Percentiles rank a stretch among this genome's conserved stretches.
phyloP scores from a whole-genome alignment of 306 rosid species.

The Argentina anserina region DNA sequence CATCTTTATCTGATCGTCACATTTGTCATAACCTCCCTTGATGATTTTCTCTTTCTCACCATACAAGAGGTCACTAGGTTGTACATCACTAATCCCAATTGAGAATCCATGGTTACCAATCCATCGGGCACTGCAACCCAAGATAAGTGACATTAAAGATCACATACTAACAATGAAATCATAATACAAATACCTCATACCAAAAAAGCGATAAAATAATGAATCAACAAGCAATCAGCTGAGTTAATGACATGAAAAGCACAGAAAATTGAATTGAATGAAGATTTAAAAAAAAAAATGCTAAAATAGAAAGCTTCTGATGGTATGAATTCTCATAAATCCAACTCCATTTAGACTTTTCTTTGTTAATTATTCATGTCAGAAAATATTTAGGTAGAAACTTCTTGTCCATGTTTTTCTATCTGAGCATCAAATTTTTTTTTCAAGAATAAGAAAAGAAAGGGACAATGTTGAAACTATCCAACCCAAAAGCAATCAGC shows the following conservation, averaged over 20 bases:
- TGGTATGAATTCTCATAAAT: not conserved
- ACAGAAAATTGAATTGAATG: not conserved
- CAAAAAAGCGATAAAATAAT: not conserved
- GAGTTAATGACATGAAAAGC: not conserved
- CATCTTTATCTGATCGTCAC: slow-evolving; percentile 52
- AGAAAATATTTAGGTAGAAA: too few species aligned
- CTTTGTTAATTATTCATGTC: too few species aligned
- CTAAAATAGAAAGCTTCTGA: not conserved
- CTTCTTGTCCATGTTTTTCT: too few species aligned
- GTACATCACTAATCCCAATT: slow-evolving; percentile 94
- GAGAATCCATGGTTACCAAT: slow-evolving; percentile 97
- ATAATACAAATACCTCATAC: not conserved
- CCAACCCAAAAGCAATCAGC: too few species aligned
- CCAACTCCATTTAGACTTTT: not conserved
- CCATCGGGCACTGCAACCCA: slow-evolving; percentile 86
- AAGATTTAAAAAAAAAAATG: not conserved
- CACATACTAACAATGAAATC: slow-evolving; percentile 12
- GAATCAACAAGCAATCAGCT: slow-evolving; percentile 1
- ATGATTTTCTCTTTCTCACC: slow-evolving; percentile 52
- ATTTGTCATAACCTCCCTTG: slow-evolving; percentile 44
- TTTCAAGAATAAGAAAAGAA: too few species aligned
- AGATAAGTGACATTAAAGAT: too few species aligned
- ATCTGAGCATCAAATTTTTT: too few species aligned
- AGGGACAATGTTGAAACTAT: too few species aligned
- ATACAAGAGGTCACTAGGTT: slow-evolving; percentile 59